phyloP scores from a whole-genome alignment of 768 basidiomycete species.

The Tricholoma hemisulphureum region DNA sequence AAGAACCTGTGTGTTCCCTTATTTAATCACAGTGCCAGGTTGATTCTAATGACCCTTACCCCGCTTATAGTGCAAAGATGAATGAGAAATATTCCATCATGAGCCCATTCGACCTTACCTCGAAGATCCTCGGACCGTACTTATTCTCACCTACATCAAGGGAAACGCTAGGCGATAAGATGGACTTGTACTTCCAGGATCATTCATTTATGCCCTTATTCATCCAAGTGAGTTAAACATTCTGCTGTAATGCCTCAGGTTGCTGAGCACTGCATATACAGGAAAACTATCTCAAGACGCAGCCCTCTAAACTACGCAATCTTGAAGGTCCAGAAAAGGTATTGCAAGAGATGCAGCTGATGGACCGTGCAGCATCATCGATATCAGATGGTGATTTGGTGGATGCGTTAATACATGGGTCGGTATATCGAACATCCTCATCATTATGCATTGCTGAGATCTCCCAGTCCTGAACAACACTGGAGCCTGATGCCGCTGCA shows the following conservation, averaged over 20 bases:
- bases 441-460: conserved; percentile 2
- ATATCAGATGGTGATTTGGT: conserved; percentile 95
- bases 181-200: conserved; percentile 96
- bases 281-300: conserved; percentile 94
- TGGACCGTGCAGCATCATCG: conserved; percentile 86
- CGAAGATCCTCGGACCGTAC: conserved; percentile 88
- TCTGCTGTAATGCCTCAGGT: neutral
- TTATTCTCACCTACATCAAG: conserved; percentile 80
- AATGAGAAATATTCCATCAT: conserved; percentile 92
- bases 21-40: neutral
- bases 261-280: conserved; percentile 22
- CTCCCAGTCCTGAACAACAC: conserved; percentile 80
- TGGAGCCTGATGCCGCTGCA: conserved; percentile 96
- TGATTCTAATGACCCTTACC: neutral
- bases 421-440: conserved; percentile 14
- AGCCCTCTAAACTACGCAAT: conserved; percentile 60
- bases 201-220: conserved; percentile 93
- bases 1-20: conserved; percentile 72
- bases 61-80: conserved; percentile 61
- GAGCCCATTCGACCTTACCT: conserved; percentile 91
- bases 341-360: conserved; percentile 74
- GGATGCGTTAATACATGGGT: conserved; percentile 94
- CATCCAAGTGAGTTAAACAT: conserved; percentile 62
- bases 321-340: conserved; percentile 60
- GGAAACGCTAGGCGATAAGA: conserved; percentile 85